These are phyloP conservation scores for Fusarium devonianum DNA, from an alignment of 2,329 filamentous ascomycete species.

Conservation along the genomic window DNA sequence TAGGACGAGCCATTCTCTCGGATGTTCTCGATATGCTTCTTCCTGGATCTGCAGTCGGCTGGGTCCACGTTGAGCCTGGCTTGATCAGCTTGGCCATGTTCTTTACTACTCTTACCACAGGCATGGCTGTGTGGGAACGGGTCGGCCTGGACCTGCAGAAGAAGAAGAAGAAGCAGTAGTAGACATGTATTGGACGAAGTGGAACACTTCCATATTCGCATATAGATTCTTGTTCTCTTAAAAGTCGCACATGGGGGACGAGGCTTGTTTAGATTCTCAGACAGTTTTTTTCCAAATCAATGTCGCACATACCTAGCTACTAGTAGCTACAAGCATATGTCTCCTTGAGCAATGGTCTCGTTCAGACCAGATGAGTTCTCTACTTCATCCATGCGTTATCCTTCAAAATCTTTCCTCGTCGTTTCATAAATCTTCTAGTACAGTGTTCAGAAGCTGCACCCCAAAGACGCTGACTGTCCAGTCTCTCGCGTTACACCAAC, in stretches of 20 bases:
- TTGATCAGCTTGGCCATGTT: slow-evolving; percentile 66
- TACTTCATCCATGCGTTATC: too few species aligned
- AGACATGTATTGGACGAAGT: too few species aligned
- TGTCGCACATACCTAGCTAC: not conserved
- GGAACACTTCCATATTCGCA: too few species aligned
- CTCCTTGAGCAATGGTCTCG: too few species aligned
- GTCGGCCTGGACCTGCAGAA: slow-evolving; percentile 45
- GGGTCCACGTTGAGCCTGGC: slow-evolving; percentile 60
- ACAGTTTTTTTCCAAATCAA: not conserved
- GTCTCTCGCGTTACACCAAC: too few species aligned
- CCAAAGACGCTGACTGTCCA: too few species aligned
- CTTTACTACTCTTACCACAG: slow-evolving; percentile 67
- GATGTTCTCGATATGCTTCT: slow-evolving; percentile 69
- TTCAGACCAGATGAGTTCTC: too few species aligned
- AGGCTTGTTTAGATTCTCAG: not conserved
- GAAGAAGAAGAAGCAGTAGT: slow-evolving; percentile 7
- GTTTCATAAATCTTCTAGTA: not conserved
- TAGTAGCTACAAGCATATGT: too few species aligned
- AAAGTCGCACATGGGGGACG: not conserved
- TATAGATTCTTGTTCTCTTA: slow-evolving; percentile 7
- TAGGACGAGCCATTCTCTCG: slow-evolving; percentile 59
- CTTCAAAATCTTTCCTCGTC: too few species aligned
- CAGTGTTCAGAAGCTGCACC: not conserved
- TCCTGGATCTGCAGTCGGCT: slow-evolving; percentile 67
- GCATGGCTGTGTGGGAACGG: slow-evolving; percentile 67